These are phyloP conservation scores for Pythium dissotocum DNA, from an alignment of 352 stramenopile species.

Conservation along the genomic window DNA sequence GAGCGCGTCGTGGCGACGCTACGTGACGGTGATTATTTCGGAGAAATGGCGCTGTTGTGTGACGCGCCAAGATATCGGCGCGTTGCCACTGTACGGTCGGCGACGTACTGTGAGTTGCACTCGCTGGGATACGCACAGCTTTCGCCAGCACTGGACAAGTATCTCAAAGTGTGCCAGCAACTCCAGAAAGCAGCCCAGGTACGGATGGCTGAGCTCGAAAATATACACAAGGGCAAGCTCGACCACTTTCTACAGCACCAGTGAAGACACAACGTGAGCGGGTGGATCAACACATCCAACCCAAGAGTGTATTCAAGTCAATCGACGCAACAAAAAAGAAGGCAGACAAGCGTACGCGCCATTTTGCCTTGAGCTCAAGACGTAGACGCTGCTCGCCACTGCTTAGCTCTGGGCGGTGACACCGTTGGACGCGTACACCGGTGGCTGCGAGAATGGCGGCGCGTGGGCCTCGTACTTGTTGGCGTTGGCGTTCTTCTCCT, in stretches of 20 bases:
- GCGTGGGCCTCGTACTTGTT: not conserved
- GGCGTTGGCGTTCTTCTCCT: constrained; percentile 1
- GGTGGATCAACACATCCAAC: not conserved
- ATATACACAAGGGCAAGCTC: constrained; percentile 1
- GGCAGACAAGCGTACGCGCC: too few species aligned
- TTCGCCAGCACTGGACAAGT: constrained; percentile 12
- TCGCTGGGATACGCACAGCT: constrained; percentile 21
- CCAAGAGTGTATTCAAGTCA: not conserved
- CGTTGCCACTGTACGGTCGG: constrained; percentile 6
- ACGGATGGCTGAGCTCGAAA: constrained; percentile 1
- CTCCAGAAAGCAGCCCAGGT: not conserved
- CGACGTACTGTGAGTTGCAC: constrained; percentile 22
- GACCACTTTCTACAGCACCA: not conserved
- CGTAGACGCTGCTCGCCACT: not conserved
- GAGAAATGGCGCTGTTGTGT: constrained; percentile 62
- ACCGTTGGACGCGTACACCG: constrained; percentile 9
- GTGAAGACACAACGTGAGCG: not conserved
- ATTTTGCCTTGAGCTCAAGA: not conserved
- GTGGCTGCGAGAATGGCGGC: constrained; percentile 19
- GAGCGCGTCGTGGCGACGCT: constrained; percentile 5
- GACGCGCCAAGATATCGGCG: constrained; percentile 7
- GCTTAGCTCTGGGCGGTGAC: not conserved
- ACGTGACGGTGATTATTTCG: constrained; percentile 59
- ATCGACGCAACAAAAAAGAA: too few species aligned
- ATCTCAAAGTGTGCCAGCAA: constrained; percentile 7